Conservation (phyloP, 2,329 filamentous ascomycete genomes). For the Pseudocercospora ulei region DNA sequence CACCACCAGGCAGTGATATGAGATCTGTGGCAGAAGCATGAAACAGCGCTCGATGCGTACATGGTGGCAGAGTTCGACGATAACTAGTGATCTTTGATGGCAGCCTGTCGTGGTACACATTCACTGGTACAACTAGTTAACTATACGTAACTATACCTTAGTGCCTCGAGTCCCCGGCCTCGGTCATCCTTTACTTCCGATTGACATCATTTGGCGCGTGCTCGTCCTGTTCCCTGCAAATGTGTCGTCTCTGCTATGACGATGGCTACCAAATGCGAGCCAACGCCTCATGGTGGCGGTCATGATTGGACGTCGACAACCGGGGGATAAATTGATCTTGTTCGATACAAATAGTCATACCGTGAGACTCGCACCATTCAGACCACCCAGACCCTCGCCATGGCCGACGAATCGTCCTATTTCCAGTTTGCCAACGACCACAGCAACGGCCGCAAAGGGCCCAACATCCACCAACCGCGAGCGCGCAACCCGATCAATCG, state of each 20-base stretch:
- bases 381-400: neutral
- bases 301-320: neutral
- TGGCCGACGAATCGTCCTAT: conserved; percentile 4
- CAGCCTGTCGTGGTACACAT: no score
- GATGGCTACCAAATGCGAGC: conserved; percentile 6
- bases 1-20: no score
- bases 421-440: conserved; percentile 2
- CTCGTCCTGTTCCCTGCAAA: conserved; percentile 4
- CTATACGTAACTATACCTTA: neutral
- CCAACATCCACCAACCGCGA: conserved; percentile 25
- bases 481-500: conserved; percentile 26
- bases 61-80: no score
- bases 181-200: conserved; percentile 5
- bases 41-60: no score
- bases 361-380: conserved; percentile 3
- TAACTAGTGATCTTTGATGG: no score
- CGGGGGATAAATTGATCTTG: neutral
- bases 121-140: no score
- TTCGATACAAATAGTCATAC: neutral
- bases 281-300: neutral
- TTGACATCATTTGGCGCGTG: conserved; percentile 9
- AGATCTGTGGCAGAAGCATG: no score
- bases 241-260: conserved; percentile 3
- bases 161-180: neutral
- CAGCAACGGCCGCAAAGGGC: conserved; percentile 1